These are phyloP conservation scores for Rickenella mellea DNA, from an alignment of 768 basidiomycete species.

Conservation along the genomic window DNA sequence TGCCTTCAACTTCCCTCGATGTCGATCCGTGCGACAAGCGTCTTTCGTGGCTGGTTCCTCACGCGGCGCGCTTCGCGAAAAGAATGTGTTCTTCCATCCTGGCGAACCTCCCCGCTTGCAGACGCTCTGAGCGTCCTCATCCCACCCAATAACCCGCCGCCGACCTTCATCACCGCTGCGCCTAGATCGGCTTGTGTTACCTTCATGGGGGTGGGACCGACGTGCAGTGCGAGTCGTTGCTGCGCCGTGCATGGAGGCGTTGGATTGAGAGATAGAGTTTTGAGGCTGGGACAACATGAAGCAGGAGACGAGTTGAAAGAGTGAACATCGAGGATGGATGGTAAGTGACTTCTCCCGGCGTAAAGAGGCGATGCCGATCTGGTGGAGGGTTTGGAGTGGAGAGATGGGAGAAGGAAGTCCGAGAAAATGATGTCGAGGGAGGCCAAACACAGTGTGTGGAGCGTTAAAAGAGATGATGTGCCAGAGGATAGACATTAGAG, in stretches of 20 bases:
- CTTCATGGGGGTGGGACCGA: slow-evolving; percentile 16
- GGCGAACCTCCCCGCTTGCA: slow-evolving; percentile 28
- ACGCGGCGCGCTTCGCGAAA: slow-evolving; percentile 48
- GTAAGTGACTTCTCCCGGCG: too few relatives aligned
- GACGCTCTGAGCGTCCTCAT: slow-evolving; percentile 55
- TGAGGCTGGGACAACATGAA: slow-evolving; percentile 20
- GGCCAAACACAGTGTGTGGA: slow-evolving; percentile 48
- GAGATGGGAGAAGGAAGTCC: slow-evolving; percentile 10
- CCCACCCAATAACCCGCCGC: slow-evolving; percentile 52
- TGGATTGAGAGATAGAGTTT: neutral
- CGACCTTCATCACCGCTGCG: slow-evolving; percentile 45
- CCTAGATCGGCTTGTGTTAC: slow-evolving; percentile 42
- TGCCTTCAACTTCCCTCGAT: slow-evolving; percentile 1
- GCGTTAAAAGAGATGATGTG: slow-evolving; percentile 41
- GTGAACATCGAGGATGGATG: slow-evolving; percentile 50
- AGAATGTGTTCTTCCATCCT: slow-evolving; percentile 29
- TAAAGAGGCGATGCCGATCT: too few relatives aligned
- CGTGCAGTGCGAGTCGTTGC: neutral
- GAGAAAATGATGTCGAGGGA: slow-evolving; percentile 42
- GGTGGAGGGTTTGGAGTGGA: slow-evolving; percentile 19
- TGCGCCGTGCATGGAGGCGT: neutral
- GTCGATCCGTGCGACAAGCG: slow-evolving; percentile 5
- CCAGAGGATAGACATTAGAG: slow-evolving; percentile 24
- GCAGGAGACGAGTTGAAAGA: slow-evolving; percentile 54
- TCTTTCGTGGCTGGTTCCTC: slow-evolving; percentile 12